phyloP scores from a whole-genome alignment of 148 eudicot species.

The Persicaria maculosa region DNA sequence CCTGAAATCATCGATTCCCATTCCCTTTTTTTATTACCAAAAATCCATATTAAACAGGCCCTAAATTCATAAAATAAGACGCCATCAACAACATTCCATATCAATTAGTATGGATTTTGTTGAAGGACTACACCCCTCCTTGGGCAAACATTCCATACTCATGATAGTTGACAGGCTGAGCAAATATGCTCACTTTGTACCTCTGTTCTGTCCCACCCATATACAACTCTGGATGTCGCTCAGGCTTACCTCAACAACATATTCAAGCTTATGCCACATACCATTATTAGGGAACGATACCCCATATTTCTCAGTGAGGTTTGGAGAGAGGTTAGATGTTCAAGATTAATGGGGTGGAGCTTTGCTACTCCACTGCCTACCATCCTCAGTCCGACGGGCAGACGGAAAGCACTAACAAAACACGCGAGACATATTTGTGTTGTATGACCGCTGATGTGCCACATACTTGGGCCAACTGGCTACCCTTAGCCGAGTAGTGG shows the following conservation, averaged over 20 bases:
- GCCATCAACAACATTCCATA: no score
- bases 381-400: slow-evolving; percentile 1
- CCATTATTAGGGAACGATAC: neutral
- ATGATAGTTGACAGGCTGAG: neutral
- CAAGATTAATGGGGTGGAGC: neutral
- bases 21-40: no score
- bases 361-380: neutral
- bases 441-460: neutral
- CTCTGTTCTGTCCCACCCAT: no score
- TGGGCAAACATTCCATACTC: neutral
- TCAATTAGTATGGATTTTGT: neutral
- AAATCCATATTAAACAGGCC: no score
- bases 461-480: neutral
- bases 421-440: neutral
- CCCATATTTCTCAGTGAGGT: neutral
- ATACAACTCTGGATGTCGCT: no score
- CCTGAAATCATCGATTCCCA: no score
- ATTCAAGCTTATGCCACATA: no score
- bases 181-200: neutral
- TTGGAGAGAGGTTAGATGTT: neutral
- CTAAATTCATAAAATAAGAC: no score
- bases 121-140: neutral
- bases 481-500: neutral
- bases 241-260: no score
- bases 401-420: neutral